Evolutionary conservation across 2,329 filamentous ascomycete genomes (phyloP), one percentile per base, ranked within the genome.

Genomic region (Fusarium sp.): DNA sequence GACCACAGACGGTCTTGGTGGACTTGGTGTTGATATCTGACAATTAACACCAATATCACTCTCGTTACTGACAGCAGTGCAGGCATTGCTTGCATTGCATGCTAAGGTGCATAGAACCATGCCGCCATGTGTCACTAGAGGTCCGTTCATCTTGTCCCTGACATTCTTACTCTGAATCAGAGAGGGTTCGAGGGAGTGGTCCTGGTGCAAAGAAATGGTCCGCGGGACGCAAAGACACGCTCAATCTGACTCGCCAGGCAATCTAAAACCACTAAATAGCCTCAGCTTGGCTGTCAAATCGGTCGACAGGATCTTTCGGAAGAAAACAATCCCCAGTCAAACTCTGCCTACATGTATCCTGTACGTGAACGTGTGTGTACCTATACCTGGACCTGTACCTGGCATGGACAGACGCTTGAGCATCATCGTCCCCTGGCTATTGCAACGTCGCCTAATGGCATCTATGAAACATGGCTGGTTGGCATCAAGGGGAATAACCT

Each of bases 71-170:
- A n/a, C 25, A 45, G 17, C 35, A 48, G 45, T 53, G 29, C 50
- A 52, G 37, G 44, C 37, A 63, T 69, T 66, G 55, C 66, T 53
- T 68, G 62, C 65, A 69, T 68, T 68, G 60, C 65, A 69, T 68
- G 52, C 55, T 38, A 51, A 45, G 45, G 57, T 57, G 56, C 57
- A 50, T 41, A 52, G 49, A 27, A 39, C 56, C 45, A 59, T 53
- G 38, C 48, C 32, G 35, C 37, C 23, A 23, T 19, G 7, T 32
- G 21, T 23, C 9, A 13, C 23, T 29, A 19, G 19, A 37, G 21
- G 33, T 27, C 17, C 27, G 46, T 17, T 29, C 7, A 11, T n/a
- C 31, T 45, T 47, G 19, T 19, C 25, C 37, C 19, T 42, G 21
- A 32, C 25, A 48, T 14, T 41, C 21, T 14, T 32, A 37, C 36